Conservation (phyloP, 306 rosid species). For the Vigna reflexopilosa region DNA sequence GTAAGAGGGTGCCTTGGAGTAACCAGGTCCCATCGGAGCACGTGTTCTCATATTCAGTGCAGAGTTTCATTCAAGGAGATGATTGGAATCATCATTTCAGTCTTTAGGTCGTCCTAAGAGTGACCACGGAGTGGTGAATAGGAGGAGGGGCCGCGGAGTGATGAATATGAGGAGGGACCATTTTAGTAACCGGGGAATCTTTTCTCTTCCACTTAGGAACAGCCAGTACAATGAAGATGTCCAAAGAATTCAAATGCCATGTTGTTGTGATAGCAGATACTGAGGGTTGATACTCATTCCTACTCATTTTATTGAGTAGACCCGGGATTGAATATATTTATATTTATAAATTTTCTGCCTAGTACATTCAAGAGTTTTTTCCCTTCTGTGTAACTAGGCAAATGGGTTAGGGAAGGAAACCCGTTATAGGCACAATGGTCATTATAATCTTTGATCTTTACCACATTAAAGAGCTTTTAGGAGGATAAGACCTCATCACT, state of each 20-base stretch:
- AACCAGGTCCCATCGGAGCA: constrained; percentile 69
- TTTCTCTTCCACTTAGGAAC: constrained; percentile 30
- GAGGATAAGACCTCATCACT: not conserved
- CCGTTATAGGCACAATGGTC: not conserved
- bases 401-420: constrained; percentile 36
- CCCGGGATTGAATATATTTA: not conserved
- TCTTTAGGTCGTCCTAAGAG: constrained; percentile 35
- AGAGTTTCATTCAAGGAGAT: constrained; percentile 88
- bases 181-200: constrained; percentile 28
- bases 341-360: constrained; percentile 12
- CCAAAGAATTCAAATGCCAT: constrained; percentile 14
- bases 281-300: constrained; percentile 9
- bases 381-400: not conserved
- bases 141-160: constrained; percentile 9
- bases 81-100: constrained; percentile 64
- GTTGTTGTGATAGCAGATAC: constrained; percentile 28
- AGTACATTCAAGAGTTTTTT: not conserved
- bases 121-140: constrained; percentile 12
- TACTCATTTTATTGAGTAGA: constrained; percentile 28
- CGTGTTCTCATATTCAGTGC: constrained; percentile 61
- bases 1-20: constrained; percentile 74
- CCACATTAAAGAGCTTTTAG: not conserved
- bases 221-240: not conserved
- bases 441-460: not conserved
- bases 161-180: constrained; percentile 23